These are phyloP conservation scores for Hortaea werneckii DNA, from an alignment of 2,329 filamentous ascomycete genomes.

Conservation along the genomic window DNA sequence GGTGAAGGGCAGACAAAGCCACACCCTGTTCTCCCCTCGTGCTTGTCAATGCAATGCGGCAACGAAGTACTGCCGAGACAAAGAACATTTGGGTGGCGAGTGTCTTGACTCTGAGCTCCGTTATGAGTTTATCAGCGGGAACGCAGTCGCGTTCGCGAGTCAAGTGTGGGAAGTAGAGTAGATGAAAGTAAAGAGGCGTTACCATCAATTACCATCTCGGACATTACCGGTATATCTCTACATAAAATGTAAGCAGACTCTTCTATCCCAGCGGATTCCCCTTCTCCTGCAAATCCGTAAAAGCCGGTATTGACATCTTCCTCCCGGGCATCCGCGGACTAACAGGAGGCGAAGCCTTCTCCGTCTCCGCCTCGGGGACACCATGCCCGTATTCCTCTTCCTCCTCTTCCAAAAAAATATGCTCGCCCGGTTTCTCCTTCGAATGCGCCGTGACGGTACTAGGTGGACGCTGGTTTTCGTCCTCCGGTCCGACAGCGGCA, in stretches of 20 bases:
- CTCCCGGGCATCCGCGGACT: background rate
- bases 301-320: slow-evolving; percentile 11
- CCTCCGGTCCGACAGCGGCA: background rate
- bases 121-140: no score
- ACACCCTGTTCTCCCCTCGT: no score
- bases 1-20: no score
- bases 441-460: background rate
- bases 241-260: background rate
- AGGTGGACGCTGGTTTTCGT: background rate
- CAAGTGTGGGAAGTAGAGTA: no score
- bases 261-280: slow-evolving; percentile 17
- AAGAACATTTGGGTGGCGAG: no score
- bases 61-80: no score
- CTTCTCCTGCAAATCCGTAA: slow-evolving; percentile 22
- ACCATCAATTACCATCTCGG: no score
- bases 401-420: slow-evolving; percentile 7
- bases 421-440: slow-evolving; percentile 8
- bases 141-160: no score
- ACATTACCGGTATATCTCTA: no score
- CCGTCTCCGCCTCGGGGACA: background rate
- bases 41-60: no score
- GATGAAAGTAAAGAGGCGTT: no score
- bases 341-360: background rate
- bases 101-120: no score
- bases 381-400: slow-evolving; percentile 3